Base-by-base conservation (phyloP, 148 eudicot genomes). In the Rhododendron molle region DNA sequence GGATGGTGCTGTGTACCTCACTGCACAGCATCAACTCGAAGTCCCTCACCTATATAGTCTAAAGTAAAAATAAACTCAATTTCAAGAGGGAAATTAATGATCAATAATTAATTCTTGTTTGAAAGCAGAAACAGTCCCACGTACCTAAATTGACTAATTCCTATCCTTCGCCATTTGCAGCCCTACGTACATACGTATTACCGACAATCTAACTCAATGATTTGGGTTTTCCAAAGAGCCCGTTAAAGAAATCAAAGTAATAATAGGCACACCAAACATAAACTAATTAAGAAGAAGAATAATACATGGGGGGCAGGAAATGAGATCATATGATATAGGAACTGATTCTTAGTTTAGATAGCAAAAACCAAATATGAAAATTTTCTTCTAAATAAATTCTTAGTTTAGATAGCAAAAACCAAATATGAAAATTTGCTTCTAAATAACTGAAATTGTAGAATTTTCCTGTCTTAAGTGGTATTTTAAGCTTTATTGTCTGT, bases 271-370 rank as follows among this genome's bases (percentile, higher is more conserved):
- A 20, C 23, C n/a, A 56, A 56, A 18, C 23, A 3, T 16, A 54
- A 54, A 54, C 58, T 54, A 47, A 47, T 40, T 40, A 54, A 54
- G 20, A 16, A 54, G 58, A 47, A 80, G 83, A 79, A 85, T 69
- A 56, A 52, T 34, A 69, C 14, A 52, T 7, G 58, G 58, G 80
- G 34, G 56, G 40, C 87, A 67, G 50, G 81, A 71, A 28, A 46
- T 69, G 73, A 71, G 69, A 40, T 40, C 43, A 47, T 60, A 1
- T 12, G 15, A 52, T 5, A 50, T 44, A 13, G 84, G 77, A 36
- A 81, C 83, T 77, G 69, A 78, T 87, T 85, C 69, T 32, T 34
- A 13, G 54, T 62, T 83, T 87, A 62, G 81, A 83, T 72, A 13
- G 74, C 43, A 81, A 86, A 23, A 52, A 86, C 5, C 58, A 78